Evolutionary conservation across 345 rosid species (phyloP).

Genomic region (Leavenworthia alabamica): DNA sequence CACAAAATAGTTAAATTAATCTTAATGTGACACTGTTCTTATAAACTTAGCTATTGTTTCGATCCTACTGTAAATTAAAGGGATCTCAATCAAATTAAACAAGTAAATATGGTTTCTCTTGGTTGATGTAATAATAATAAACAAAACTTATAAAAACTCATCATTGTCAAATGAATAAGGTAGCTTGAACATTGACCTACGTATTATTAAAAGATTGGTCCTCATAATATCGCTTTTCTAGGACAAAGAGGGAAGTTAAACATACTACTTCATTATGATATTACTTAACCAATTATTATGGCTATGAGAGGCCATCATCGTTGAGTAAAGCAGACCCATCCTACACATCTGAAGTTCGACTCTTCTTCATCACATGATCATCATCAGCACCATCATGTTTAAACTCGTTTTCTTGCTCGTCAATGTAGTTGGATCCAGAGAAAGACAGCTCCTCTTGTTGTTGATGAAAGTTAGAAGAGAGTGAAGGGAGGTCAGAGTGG

Average conservation of each 20-base stretch:
- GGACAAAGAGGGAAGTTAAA: background rate
- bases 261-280: background rate
- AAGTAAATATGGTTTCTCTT: background rate
- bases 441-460: background rate
- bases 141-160: background rate
- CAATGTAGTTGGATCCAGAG: constrained; percentile 1
- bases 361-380: constrained; percentile 16
- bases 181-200: background rate
- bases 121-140: background rate
- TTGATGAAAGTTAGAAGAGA: constrained; percentile 18
- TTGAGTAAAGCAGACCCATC: constrained; percentile 15
- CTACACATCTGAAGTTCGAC: background rate
- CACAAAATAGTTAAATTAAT: background rate
- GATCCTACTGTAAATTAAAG: background rate
- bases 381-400: background rate
- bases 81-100: background rate
- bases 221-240: background rate
- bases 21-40: background rate
- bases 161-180: background rate
- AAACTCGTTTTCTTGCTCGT: background rate
- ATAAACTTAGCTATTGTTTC: background rate
- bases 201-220: background rate
- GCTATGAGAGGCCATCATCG: constrained; percentile 63
- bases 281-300: background rate
- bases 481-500: constrained; percentile 35